A percentile compares a stretch with the other conserved stretches of the same genome.
Conservation (phyloP, 495 filamentous ascomycete species). For the Podospora didyma region DNA sequence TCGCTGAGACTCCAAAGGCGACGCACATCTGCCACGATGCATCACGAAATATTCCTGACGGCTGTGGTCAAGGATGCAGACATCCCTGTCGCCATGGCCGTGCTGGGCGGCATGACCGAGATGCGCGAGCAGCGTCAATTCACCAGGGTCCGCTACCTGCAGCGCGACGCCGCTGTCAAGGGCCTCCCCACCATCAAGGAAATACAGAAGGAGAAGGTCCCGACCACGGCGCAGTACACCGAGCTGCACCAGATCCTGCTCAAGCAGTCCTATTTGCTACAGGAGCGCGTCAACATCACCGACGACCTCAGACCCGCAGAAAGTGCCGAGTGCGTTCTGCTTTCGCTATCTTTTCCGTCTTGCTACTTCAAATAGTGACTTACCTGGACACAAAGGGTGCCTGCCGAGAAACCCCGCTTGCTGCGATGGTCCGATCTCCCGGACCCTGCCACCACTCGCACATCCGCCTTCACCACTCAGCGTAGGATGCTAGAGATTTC, state of each 20-base stretch:
- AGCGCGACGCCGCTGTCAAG: constrained; percentile 14
- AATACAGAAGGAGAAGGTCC: constrained; percentile 27
- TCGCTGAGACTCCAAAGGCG: not conserved
- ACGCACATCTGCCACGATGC: not conserved
- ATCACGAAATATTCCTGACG: constrained; percentile 41
- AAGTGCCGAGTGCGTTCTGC: not conserved
- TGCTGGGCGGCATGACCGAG: constrained; percentile 39
- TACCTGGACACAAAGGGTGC: not conserved
- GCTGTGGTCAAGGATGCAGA: constrained; percentile 30
- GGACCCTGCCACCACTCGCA: constrained; percentile 31
- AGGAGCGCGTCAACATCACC: constrained; percentile 34
- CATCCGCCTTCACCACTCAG: constrained; percentile 27
- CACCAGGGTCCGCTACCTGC: constrained; percentile 33
- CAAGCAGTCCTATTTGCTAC: constrained; percentile 38
- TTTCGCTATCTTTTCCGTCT: not conserved
- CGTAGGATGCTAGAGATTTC: constrained; percentile 32
- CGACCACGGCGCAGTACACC: constrained; percentile 25
- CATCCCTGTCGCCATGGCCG: constrained; percentile 29
- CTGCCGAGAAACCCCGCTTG: constrained; percentile 3
- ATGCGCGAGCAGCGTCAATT: constrained; percentile 31
- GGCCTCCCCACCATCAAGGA: constrained; percentile 25
- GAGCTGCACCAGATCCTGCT: constrained; percentile 38
- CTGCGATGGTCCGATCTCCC: constrained; percentile 42
- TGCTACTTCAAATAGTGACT: too few species aligned
- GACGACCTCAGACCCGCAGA: constrained; percentile 24